Conservation (phyloP, 202 grass and related monocot genomes). For the Brachypodium distachyon region DNA sequence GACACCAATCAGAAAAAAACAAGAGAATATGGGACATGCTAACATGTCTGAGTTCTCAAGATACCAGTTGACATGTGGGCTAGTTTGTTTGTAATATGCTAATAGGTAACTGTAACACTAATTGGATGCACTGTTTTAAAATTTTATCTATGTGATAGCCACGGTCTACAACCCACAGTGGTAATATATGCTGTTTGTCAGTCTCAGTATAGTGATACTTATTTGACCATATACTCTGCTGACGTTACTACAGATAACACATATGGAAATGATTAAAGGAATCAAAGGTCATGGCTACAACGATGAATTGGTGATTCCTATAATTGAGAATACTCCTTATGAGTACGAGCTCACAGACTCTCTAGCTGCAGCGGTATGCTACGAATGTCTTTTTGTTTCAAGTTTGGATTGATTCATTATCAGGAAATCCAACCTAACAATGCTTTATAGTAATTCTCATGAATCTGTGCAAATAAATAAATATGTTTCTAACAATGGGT, state of each 20-base stretch:
- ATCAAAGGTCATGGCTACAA: constrained; percentile 91
- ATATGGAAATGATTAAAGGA: constrained; percentile 99
- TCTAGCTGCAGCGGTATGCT: constrained; percentile 65
- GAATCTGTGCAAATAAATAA: not conserved
- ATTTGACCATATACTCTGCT: constrained; percentile 10
- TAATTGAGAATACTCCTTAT: constrained; percentile 88
- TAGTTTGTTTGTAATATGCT: not conserved
- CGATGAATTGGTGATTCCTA: constrained; percentile 92
- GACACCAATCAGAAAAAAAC: not conserved
- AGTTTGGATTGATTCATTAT: constrained; percentile 8
- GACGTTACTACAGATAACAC: constrained; percentile 66
- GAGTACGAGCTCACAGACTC: constrained; percentile 93
- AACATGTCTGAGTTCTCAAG: not conserved
- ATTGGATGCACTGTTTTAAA: not conserved
- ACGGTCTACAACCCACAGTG: not conserved
- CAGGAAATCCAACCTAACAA: not conserved
- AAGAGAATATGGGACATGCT: not conserved
- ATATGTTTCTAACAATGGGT: not conserved
- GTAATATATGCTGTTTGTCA: not conserved
- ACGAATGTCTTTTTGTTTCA: not conserved
- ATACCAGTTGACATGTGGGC: not conserved
- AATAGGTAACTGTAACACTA: not conserved
- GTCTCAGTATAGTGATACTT: not conserved
- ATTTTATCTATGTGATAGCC: not conserved
- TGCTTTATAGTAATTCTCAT: not conserved